Percentiles rank a stretch among this genome's conserved stretches.
These are phyloP conservation scores for Cladosporium phlei DNA, from an alignment of 2,329 filamentous ascomycete species.

Conservation along the genomic window DNA sequence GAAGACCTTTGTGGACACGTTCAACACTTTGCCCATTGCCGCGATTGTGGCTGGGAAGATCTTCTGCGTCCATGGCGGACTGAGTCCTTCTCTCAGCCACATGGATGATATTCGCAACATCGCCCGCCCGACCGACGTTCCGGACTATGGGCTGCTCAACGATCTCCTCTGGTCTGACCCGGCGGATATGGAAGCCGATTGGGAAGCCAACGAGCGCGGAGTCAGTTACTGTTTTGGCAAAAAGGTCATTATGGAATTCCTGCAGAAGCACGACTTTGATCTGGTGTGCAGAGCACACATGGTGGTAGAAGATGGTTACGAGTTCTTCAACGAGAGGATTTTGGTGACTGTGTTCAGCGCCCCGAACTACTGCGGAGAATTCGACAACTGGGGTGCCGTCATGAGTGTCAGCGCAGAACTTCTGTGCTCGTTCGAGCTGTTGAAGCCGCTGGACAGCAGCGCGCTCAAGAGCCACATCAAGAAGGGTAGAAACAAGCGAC, in stretches of 20 bases:
- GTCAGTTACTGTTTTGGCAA: slow-evolving; percentile 99
- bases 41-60: slow-evolving; percentile 97
- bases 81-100: slow-evolving; percentile 85
- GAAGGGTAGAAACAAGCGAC: slow-evolving; percentile 89
- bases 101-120: slow-evolving; percentile 99
- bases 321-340: slow-evolving; percentile 94
- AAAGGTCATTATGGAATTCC: slow-evolving; percentile 94
- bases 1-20: slow-evolving; percentile 96
- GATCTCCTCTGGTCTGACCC: slow-evolving; percentile 97
- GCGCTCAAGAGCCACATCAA: slow-evolving; percentile 98
- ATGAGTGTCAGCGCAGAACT: slow-evolving; percentile 96
- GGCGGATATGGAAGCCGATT: slow-evolving; percentile 90
- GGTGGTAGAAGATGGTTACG: slow-evolving; percentile 98
- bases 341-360: slow-evolving; percentile 96
- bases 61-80: slow-evolving; percentile 91
- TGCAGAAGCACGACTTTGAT: slow-evolving; percentile 93
- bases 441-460: slow-evolving; percentile 93
- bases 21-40: slow-evolving; percentile 91
- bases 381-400: slow-evolving; percentile 97
- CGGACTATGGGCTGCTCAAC: slow-evolving; percentile 91
- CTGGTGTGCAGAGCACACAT: slow-evolving; percentile 96
- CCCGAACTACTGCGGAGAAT: slow-evolving; percentile 97
- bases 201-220: slow-evolving; percentile 94
- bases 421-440: slow-evolving; percentile 91
- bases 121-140: slow-evolving; percentile 90